These are phyloP conservation scores for Pugionium cornutum DNA, from an alignment of 345 rosid genomes.

Conservation along the genomic window DNA sequence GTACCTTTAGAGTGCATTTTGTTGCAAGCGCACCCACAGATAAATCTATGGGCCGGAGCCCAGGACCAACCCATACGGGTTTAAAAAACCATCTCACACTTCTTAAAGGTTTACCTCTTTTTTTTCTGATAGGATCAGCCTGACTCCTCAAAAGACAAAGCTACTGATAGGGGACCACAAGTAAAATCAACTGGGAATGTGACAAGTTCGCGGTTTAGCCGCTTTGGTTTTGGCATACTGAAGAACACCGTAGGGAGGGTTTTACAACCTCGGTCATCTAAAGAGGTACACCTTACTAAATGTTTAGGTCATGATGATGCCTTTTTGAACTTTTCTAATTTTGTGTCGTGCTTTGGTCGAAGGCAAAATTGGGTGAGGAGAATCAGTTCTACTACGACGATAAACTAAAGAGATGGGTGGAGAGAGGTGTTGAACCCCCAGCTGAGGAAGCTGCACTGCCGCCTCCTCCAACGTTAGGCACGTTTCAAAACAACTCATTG, in stretches of 20 bases:
- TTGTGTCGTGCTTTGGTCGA: constrained; percentile 37
- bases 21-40: not conserved
- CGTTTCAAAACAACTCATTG: constrained; percentile 63
- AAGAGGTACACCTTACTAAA: constrained; percentile 57
- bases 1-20: not conserved
- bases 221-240: constrained; percentile 78
- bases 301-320: constrained; percentile 11
- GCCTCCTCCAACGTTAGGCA: constrained; percentile 81
- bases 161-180: constrained; percentile 51
- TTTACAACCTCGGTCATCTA: constrained; percentile 63
- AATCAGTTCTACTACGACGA: constrained; percentile 92
- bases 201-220: constrained; percentile 68
- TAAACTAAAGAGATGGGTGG: constrained; percentile 96
- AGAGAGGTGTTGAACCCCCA: constrained; percentile 89
- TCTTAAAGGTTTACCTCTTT: constrained; percentile 20
- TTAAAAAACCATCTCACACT: constrained; percentile 20
- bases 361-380: constrained; percentile 94
- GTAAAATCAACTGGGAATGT: constrained; percentile 50
- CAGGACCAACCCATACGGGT: not conserved
- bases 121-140: constrained; percentile 46
- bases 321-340: constrained; percentile 33
- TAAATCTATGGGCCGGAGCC: constrained; percentile 4
- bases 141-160: constrained; percentile 57
- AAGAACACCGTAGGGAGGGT: constrained; percentile 88
- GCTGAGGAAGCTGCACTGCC: constrained; percentile 77